Evolutionary conservation across 2,329 filamentous ascomycete species (phyloP), one percentile per base, ranked within the genome.

Genomic region (Chalaropsis ovoidea): DNA sequence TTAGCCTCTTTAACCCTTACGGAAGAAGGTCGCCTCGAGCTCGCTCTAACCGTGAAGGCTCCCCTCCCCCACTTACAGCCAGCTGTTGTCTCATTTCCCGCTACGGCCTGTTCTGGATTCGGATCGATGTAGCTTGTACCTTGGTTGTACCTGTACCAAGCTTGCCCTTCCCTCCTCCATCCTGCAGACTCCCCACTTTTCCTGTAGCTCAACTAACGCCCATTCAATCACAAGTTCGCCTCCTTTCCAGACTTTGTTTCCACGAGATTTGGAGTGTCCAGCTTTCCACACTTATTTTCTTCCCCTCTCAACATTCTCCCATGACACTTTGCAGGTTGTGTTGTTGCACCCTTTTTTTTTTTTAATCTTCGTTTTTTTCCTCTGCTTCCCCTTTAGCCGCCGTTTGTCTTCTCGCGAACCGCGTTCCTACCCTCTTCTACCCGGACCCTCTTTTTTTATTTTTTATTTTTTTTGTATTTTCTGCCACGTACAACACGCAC

Each of bases 201-300:
- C 24, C 15, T n/a, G 52, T 58, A 58, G 24, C 27, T 58, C 52
- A 35, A 58, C 52, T 52, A 24, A 24, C 24, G 47, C 24, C 15
- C 52, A 35, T 58, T 58, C 24, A 58, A 58, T 58, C 52, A 58
- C 52, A 27, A 35, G 52, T 58, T 58, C 52, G 52, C 52, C 52
- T 58, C 52, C 52, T 58, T 39, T 58, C 24, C 17, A 24, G 31
- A 58, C 15, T 3, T n/a, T 35, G 52, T 39, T 31, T 58, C 27
- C 4, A 58, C 49, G 61, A 49, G 61, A 35, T 49, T 47, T 15
- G 5, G n/a, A 42, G 61, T 27, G 6, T n/a, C 19, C 22, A 31
- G 24, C 42, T 5, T 39, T n/a, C 41, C 42, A 43, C 15, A 15
- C 24, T 39, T 27, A 3, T 19, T 42, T 27, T 49, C 27, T 62